Base-by-base conservation (phyloP, 2,329 filamentous ascomycete genomes). In the Pyrenophora teres region DNA sequence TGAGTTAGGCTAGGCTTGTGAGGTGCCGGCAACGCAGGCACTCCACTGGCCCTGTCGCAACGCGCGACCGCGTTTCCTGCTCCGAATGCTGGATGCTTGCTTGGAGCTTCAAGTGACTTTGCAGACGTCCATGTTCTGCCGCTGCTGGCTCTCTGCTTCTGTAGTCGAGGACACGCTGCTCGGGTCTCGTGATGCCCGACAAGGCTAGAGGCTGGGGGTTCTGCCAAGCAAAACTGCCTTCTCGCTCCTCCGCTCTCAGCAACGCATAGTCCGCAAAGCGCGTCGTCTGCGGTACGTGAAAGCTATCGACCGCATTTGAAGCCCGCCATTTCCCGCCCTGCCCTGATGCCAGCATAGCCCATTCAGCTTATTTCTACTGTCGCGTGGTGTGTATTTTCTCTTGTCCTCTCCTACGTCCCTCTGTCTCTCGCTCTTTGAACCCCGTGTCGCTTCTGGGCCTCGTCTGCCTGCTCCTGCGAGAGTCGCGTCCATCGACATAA, bases 1-100 rank as follows among this genome's bases (percentile, higher is more conserved):
- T 58, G 61, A 61, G 67, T 68, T 71, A 71, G 69, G 52, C 63
- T 67, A 65, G 64, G 67, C 65, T 64, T 65, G 65, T 64, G 61
- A 66, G 62, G 31, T 63, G 62, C 68, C 63, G 67, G 64, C 60
- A 63, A 64, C 60, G 65, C 64, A 71, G 69, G 67, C 69, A 72
- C 69, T 70, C 63, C 41, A 68, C 65, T 71, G 68, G 65, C 54
- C 46, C 33, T 59, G 62, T 60, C 60, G 60, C 60, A 46, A 57
- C 59, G 63, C 59, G 61, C 56, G 48, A 59, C 60, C 63, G 63
- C 63, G 63, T 63, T 40, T 50, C 45, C 37, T 35, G 35, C 33
- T 35, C 42, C 36, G 46, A 18, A 38, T 48, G 31, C 36, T 16
- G 35, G 48, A 21, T 47, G 25, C 31, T 12, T 42, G 46, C 23